Conservation (phyloP, 495 filamentous ascomycete genomes). For the Trichodelitschia bisporula region DNA sequence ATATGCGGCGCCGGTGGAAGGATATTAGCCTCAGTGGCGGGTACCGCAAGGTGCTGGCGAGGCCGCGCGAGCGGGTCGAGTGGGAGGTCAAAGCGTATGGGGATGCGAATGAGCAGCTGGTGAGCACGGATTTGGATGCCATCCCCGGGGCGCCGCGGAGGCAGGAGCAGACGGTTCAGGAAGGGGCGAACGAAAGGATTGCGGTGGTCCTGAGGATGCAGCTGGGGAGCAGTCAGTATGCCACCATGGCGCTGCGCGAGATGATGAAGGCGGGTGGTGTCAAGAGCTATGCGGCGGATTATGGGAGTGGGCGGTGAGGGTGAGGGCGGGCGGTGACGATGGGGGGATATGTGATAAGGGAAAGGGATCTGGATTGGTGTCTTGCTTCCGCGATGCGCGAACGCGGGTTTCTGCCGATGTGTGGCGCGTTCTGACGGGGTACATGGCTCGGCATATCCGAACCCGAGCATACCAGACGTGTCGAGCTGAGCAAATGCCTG, state of each 20-base stretch:
- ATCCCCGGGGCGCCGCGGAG: background rate
- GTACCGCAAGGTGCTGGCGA: constrained; percentile 67
- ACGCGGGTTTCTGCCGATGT: too few species aligned
- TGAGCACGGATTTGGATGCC: constrained; percentile 53
- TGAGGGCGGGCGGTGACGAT: too few species aligned
- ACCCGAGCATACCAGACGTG: too few species aligned
- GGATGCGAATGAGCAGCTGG: constrained; percentile 55
- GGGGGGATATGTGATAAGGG: too few species aligned
- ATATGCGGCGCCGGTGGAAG: constrained; percentile 68
- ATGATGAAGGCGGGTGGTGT: constrained; percentile 43
- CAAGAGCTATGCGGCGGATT: too few species aligned
- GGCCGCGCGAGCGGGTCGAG: constrained; percentile 27
- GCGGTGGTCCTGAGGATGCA: constrained; percentile 72
- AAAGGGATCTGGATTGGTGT: too few species aligned
- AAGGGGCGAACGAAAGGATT: constrained; percentile 18
- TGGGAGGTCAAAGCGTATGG: constrained; percentile 45
- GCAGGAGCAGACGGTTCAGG: constrained; percentile 2
- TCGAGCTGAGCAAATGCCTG: too few species aligned
- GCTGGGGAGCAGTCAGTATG: constrained; percentile 69
- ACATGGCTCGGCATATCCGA: too few species aligned
- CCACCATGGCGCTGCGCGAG: constrained; percentile 82
- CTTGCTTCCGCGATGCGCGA: too few species aligned
- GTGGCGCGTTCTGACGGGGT: too few species aligned
- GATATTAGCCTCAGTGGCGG: constrained; percentile 74
- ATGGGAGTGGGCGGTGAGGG: too few species aligned